Conservation (phyloP, 352 stramenopile species). For the Phytopythium delawarense region DNA sequence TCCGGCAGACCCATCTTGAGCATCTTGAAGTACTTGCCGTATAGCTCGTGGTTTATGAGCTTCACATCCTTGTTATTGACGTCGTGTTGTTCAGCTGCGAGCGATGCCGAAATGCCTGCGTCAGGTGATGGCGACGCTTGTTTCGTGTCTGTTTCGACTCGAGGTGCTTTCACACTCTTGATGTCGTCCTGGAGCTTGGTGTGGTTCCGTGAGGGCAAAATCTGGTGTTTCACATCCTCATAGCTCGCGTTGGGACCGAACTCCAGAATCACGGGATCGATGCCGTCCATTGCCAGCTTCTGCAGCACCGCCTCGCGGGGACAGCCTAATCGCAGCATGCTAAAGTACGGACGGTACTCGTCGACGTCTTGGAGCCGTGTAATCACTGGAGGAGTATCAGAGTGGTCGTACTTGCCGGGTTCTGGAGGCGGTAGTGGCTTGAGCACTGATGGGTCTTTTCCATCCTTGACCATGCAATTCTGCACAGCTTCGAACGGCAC, state of each 20-base stretch:
- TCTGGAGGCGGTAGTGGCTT: constrained; percentile 10
- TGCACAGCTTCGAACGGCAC: constrained; percentile 69
- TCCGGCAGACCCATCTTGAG: constrained; percentile 86
- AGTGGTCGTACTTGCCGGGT: background rate
- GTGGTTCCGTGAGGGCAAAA: constrained; percentile 16
- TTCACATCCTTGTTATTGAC: constrained; percentile 11
- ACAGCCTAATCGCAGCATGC: constrained; percentile 92
- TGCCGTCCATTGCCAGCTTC: constrained; percentile 90
- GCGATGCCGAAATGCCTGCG: constrained; percentile 9
- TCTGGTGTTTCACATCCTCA: constrained; percentile 57
- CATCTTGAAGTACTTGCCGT: constrained; percentile 94
- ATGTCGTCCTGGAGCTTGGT: constrained; percentile 64
- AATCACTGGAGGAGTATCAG: constrained; percentile 1
- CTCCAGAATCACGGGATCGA: constrained; percentile 63
- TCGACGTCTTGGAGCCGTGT: constrained; percentile 55
- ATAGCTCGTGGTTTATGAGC: constrained; percentile 59
- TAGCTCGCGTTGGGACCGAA: constrained; percentile 56
- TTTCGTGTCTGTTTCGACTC: constrained; percentile 2
- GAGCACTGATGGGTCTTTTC: constrained; percentile 38
- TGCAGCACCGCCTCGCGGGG: constrained; percentile 87
- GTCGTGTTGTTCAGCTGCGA: constrained; percentile 6
- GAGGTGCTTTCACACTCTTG: constrained; percentile 35
- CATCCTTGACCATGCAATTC: constrained; percentile 72
- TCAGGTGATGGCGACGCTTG: background rate
- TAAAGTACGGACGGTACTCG: constrained; percentile 88